phyloP scores from a whole-genome alignment of 148 eudicot species.

The Rhododendron simsii region DNA sequence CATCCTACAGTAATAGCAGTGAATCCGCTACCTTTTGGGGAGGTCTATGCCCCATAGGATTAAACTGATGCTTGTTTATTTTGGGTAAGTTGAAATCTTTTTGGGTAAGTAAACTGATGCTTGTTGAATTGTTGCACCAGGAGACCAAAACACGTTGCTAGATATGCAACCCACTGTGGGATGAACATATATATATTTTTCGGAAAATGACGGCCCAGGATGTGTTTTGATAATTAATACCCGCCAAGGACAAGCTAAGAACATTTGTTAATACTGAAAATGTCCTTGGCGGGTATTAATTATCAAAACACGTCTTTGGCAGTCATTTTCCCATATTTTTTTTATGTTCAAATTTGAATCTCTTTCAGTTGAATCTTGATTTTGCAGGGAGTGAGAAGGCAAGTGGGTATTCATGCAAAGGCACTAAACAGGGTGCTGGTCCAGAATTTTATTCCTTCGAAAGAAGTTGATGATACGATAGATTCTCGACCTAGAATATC shows the following conservation, averaged over 20 bases:
- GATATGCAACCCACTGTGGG: background rate
- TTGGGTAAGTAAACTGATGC: no score
- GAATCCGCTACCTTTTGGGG: background rate
- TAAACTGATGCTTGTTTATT: background rate
- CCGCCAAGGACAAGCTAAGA: no score
- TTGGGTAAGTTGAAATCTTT: no score
- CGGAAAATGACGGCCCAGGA: no score
- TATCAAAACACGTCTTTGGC: no score
- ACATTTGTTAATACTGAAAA: no score
- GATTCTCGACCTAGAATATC: slow-evolving; percentile 20
- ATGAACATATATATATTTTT: background rate
- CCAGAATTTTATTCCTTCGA: slow-evolving; percentile 25
- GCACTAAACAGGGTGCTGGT: slow-evolving; percentile 48
- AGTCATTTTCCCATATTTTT: no score
- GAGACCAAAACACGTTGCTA: background rate
- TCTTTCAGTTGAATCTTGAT: background rate
- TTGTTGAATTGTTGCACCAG: background rate
- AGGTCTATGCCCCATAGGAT: background rate
- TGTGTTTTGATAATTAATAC: no score
- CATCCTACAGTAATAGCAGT: background rate
- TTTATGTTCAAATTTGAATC: background rate
- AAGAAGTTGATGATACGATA: slow-evolving; percentile 6
- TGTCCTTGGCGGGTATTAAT: no score
- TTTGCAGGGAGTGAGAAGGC: slow-evolving; percentile 87
- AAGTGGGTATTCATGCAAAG: slow-evolving; percentile 87